Conservation (phyloP, 371 early-diverging fungal genomes). For the Rhizomucor miehei region DNA sequence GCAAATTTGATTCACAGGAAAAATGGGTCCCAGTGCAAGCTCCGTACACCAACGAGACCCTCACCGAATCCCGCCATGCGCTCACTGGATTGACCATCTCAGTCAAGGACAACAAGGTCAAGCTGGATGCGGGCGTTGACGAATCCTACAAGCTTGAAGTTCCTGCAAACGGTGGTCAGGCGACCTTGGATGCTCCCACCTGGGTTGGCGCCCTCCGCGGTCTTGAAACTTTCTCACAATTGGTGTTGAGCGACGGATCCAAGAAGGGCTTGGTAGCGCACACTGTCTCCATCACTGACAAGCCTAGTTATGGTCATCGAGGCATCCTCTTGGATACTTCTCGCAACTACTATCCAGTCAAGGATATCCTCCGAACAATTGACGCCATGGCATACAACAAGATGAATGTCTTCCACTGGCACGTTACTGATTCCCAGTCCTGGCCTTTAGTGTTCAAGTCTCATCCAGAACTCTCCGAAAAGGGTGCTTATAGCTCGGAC, state of each 20-base stretch:
- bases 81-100: slow-evolving; percentile 21
- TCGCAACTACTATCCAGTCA: slow-evolving; percentile 72
- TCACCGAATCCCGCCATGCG: slow-evolving; percentile 1
- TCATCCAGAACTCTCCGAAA: slow-evolving; percentile 59
- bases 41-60: slow-evolving; percentile 9
- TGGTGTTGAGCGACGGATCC: slow-evolving; percentile 41
- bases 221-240: slow-evolving; percentile 74
- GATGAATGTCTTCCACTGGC: slow-evolving; percentile 84
- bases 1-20: slow-evolving; percentile 32
- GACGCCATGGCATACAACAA: slow-evolving; percentile 81
- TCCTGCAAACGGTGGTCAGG: slow-evolving; percentile 41
- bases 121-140: slow-evolving; percentile 50
- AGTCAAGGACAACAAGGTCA: slow-evolving; percentile 29
- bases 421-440: slow-evolving; percentile 75
- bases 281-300: slow-evolving; percentile 67
- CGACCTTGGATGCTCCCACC: slow-evolving; percentile 58
- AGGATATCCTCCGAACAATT: slow-evolving; percentile 58
- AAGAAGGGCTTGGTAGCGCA: slow-evolving; percentile 31
- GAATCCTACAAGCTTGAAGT: slow-evolving; percentile 69
- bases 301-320: slow-evolving; percentile 68
- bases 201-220: slow-evolving; percentile 81
- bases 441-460: slow-evolving; percentile 70
- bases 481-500: slow-evolving; percentile 63
- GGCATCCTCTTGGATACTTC: slow-evolving; percentile 76
- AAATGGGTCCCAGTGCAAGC: slow-evolving; percentile 38